phyloP scores from a whole-genome alignment of 805 yeast species.

The Metschnikowia picachoensis region DNA sequence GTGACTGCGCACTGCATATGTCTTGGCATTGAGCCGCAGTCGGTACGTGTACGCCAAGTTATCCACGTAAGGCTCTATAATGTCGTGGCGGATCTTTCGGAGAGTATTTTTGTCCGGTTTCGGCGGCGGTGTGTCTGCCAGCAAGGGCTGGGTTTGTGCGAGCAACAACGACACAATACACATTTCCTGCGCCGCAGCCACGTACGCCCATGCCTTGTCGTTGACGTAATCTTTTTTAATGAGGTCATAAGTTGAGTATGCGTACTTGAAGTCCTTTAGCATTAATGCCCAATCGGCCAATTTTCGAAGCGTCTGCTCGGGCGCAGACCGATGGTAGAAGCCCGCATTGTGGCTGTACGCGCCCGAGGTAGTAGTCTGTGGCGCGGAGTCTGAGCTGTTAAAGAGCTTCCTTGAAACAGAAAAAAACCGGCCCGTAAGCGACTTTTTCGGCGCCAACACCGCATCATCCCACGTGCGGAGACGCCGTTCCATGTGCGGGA shows the following conservation, averaged over 20 bases:
- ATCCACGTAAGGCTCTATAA: constrained; percentile 60
- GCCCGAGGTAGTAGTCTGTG: constrained; percentile 19
- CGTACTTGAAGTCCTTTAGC: constrained; percentile 82
- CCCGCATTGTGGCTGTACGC: constrained; percentile 50
- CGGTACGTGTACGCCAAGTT: constrained; percentile 70
- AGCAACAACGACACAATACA: constrained; percentile 69
- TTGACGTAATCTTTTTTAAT: constrained; percentile 71
- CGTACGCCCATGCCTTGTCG: constrained; percentile 76
- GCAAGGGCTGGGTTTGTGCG: constrained; percentile 42
- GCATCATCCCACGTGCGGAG: constrained; percentile 84
- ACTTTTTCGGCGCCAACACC: constrained; percentile 68
- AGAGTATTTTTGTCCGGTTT: constrained; percentile 37
- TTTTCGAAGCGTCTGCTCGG: constrained; percentile 73
- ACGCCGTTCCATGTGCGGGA: constrained; percentile 84
- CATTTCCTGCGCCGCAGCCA: constrained; percentile 88
- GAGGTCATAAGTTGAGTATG: constrained; percentile 79
- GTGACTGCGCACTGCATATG: constrained; percentile 67
- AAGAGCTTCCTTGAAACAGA: constrained; percentile 60
- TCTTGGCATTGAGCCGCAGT: constrained; percentile 64
- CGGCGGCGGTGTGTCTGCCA: constrained; percentile 18
- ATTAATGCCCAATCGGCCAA: constrained; percentile 92
- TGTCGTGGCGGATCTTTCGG: constrained; percentile 49
- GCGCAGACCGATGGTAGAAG: constrained; percentile 56
- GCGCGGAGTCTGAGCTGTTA: constrained; percentile 31
- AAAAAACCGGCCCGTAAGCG: constrained; percentile 70